These are phyloP conservation scores for Lodderomyces oxycetoniae DNA, from an alignment of 1,139 yeast species.

Conservation along the genomic window DNA sequence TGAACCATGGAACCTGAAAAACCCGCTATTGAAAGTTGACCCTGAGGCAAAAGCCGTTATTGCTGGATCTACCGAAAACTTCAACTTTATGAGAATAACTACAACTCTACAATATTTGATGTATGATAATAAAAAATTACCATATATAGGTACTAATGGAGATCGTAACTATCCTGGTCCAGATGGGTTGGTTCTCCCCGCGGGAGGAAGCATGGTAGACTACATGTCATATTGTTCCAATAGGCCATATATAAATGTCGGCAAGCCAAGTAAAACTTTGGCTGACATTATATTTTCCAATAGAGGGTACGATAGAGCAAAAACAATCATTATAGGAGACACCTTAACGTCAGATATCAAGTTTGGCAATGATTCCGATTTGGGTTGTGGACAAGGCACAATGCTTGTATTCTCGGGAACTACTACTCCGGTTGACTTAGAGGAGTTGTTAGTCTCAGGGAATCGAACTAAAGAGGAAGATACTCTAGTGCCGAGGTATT, in stretches of 20 bases:
- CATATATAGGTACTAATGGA: slow-evolving; percentile 39
- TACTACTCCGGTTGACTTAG: slow-evolving; percentile 21
- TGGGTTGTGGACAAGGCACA: slow-evolving; percentile 30
- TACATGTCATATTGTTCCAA: slow-evolving; percentile 34
- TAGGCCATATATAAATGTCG: slow-evolving; percentile 32
- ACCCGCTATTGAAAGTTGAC: slow-evolving; percentile 35
- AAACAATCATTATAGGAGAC: slow-evolving; percentile 41
- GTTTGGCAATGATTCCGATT: slow-evolving; percentile 39
- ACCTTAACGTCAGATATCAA: slow-evolving; percentile 42
- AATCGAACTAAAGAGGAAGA: no score
- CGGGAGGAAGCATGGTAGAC: slow-evolving; percentile 40
- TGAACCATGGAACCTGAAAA: slow-evolving; percentile 29
- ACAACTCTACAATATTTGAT: slow-evolving; percentile 38
- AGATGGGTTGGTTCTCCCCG: slow-evolving; percentile 34
- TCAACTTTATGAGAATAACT: slow-evolving; percentile 37
- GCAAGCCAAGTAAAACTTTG: slow-evolving; percentile 35
- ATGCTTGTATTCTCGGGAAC: slow-evolving; percentile 39
- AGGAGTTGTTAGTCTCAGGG: slow-evolving; percentile 12
- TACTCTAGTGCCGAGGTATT: no score
- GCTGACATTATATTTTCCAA: slow-evolving; percentile 28
- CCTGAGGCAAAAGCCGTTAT: slow-evolving; percentile 39
- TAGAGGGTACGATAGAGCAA: slow-evolving; percentile 23
- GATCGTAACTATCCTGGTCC: slow-evolving; percentile 42
- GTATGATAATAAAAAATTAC: slow-evolving; percentile 28
- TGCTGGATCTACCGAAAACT: slow-evolving; percentile 37